These are phyloP conservation scores for Diddensiella caesifluorescens DNA, from an alignment of 805 yeast species.

Conservation along the genomic window DNA sequence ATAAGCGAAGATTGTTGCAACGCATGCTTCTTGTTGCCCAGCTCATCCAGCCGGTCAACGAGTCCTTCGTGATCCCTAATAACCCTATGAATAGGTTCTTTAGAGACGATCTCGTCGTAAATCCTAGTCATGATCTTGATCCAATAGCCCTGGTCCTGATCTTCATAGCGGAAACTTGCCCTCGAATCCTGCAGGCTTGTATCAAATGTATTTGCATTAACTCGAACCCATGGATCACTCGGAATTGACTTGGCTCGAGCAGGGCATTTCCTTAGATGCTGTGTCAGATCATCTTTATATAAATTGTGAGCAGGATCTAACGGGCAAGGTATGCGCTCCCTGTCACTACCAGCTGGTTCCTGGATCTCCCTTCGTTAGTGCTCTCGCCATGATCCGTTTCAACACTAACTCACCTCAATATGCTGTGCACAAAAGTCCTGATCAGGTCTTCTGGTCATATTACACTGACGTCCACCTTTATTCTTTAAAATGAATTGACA, in stretches of 20 bases:
- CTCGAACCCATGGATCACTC: constrained; percentile 42
- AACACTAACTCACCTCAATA: constrained; percentile 31
- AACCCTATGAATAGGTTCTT: constrained; percentile 12
- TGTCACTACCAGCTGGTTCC: too few relatives aligned
- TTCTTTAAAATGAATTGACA: constrained; percentile 23
- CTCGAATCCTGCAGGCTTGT: neutral
- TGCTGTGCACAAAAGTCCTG: constrained; percentile 62
- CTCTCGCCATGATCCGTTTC: too few relatives aligned
- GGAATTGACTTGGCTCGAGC: constrained; percentile 30
- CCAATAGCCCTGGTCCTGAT: constrained; percentile 27
- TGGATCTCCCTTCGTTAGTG: too few relatives aligned
- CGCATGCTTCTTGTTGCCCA: constrained; percentile 67
- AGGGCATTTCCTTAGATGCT: constrained; percentile 57
- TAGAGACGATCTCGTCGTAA: constrained; percentile 9
- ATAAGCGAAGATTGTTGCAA: constrained; percentile 76
- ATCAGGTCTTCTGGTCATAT: constrained; percentile 50
- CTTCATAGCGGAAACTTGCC: neutral
- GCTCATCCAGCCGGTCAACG: constrained; percentile 42
- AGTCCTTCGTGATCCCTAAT: constrained; percentile 33
- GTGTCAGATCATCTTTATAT: constrained; percentile 51
- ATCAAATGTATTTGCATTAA: constrained; percentile 41
- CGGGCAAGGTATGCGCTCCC: constrained; percentile 64
- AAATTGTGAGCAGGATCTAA: constrained; percentile 70
- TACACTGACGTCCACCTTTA: constrained; percentile 53
- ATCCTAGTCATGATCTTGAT: constrained; percentile 25